Evolutionary conservation across 805 yeast genomes (phyloP), one percentile per base, ranked within the genome.

Genomic region (Huiozyma naganishii): DNA sequence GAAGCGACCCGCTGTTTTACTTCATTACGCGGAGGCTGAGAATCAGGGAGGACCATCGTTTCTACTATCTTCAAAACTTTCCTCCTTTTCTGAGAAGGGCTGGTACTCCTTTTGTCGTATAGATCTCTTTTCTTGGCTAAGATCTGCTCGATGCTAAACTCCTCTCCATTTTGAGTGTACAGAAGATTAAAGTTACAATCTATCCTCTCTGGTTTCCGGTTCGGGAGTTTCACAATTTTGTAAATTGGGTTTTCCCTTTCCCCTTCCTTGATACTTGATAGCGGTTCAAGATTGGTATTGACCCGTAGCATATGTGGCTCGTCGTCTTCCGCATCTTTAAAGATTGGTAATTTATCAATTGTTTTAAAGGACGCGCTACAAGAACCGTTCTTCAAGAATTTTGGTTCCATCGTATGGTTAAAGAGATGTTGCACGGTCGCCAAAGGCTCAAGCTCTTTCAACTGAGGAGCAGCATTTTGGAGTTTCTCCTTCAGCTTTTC

Each of bases 131-230:
- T 61, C 36, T 67, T 58, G 0, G 84, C 81, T 39, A 84, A 61
- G 2, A 87, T 59, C 54, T 89, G 95, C 37, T 72, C 75, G 4
- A 81, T 55, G 46, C 83, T 78, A 41, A 64, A 72, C 48, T 83
- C 92, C 37, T 73, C 77, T 17, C 23, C 23, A 0, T 57, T 59
- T 3, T 53, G 52, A 23, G 47, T 54, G 48, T 79, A 73, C 32
- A 83, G 54, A 34, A 83, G 62, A 37, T 76, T 75, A 50, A 81
- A 67, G 55, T 83, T 83, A 42, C 79, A 61, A 51, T 74, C 73
- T 12, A 80, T 70, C 40, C 67, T 71, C 56, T 83, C 90, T 0
- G 75, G 63, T 45, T 72, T 71, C 51, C 79, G 80, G 0, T 85
- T 87, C 2, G 77, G 73, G 27, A 62, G 65, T 32, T 69, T 66